Conservation (phyloP, 495 filamentous ascomycete species). For the Thermochaetoides thermophila region DNA sequence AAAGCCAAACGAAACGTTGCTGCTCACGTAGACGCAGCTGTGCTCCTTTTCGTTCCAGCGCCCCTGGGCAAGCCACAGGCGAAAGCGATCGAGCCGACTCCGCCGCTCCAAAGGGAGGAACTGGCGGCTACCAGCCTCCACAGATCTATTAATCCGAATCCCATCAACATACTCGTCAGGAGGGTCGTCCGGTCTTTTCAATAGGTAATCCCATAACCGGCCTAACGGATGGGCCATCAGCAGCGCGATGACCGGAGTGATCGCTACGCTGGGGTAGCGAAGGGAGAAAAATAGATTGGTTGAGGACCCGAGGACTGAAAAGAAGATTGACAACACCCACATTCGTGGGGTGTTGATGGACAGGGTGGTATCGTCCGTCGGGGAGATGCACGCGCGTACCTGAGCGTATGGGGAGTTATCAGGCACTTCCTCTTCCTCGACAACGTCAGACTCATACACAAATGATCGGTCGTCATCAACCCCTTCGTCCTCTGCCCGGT, state of each 20-base stretch:
- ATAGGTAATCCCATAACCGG: slow-evolving; percentile 55
- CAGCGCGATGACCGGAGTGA: slow-evolving; percentile 72
- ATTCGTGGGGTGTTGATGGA: slow-evolving; percentile 81
- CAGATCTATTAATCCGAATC: slow-evolving; percentile 15
- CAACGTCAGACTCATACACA: slow-evolving; percentile 16
- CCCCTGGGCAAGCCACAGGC: slow-evolving; percentile 66
- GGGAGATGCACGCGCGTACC: slow-evolving; percentile 63
- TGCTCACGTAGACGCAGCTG: slow-evolving; percentile 74
- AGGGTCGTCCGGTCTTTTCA: slow-evolving; percentile 49
- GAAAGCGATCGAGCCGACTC: slow-evolving; percentile 27
- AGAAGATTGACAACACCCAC: slow-evolving; percentile 66
- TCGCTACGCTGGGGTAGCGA: slow-evolving; percentile 73
- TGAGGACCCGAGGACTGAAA: slow-evolving; percentile 64
- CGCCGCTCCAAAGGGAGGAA: slow-evolving; percentile 13
- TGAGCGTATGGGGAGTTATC: slow-evolving; percentile 56
- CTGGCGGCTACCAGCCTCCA: slow-evolving; percentile 2
- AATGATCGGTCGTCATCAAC: slow-evolving; percentile 11
- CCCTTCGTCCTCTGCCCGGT: slow-evolving; percentile 10
- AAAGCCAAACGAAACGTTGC: slow-evolving; percentile 84
- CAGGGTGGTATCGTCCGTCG: slow-evolving; percentile 53
- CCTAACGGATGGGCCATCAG: slow-evolving; percentile 71
- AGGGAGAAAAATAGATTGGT: slow-evolving; percentile 76
- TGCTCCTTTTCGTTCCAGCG: slow-evolving; percentile 81
- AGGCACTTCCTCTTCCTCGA: slow-evolving; percentile 33
- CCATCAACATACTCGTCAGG: slow-evolving; percentile 45